Percentiles rank a stretch among this genome's conserved stretches.
Conservation (phyloP, 73 alveolate genomes). For the Paramecium biaurelia region DNA sequence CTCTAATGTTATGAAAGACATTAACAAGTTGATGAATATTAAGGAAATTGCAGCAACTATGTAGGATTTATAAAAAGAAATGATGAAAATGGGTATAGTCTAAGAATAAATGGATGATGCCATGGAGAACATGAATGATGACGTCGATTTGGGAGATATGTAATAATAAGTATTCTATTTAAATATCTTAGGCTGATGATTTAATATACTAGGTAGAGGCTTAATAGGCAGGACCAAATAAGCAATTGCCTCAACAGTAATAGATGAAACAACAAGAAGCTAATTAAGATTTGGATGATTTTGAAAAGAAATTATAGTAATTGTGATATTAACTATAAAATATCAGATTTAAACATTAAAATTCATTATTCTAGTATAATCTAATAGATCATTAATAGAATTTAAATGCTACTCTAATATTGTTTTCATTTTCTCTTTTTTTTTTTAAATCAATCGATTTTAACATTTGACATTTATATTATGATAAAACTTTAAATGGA, state of each 20-base stretch:
- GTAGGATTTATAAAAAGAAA: conserved; percentile 57
- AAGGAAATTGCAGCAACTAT: conserved; percentile 56
- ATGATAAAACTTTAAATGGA: background rate
- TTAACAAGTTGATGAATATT: conserved; percentile 38
- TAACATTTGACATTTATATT: background rate
- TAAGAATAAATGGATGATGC: conserved; percentile 64
- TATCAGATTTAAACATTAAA: background rate
- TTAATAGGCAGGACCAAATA: conserved; percentile 7
- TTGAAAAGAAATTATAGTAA: background rate
- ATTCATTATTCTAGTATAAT: background rate
- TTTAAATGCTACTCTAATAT: too few species aligned
- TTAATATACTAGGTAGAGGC: background rate
- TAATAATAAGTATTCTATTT: background rate
- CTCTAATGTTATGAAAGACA: conserved; percentile 54
- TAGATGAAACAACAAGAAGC: background rate
- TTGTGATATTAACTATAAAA: background rate
- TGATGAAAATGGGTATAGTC: conserved; percentile 66
- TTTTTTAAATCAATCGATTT: too few species aligned
- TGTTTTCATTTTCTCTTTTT: too few species aligned
- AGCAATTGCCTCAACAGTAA: background rate
- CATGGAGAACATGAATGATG: conserved; percentile 59
- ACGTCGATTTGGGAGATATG: conserved; percentile 58
- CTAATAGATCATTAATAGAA: background rate
- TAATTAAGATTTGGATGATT: conserved; percentile 7
- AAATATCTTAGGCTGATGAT: conserved; percentile 11